Conservation (phyloP, 2,329 filamentous ascomycete species). For the Aspergillus aculeatus region DNA sequence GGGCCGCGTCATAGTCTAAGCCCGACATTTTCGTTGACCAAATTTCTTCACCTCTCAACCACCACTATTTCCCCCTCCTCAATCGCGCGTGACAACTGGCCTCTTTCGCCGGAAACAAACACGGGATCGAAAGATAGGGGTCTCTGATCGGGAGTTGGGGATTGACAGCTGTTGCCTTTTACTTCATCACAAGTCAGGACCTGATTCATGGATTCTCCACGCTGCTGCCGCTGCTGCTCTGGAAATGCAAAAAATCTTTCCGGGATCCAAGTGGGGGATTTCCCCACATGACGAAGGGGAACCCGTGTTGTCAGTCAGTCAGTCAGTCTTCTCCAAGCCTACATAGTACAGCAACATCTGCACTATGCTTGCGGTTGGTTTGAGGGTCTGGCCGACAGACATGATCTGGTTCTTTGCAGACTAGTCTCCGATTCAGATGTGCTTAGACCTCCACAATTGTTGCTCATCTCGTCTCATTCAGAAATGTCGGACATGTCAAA, state of each 20-base stretch:
- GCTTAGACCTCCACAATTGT: not conserved
- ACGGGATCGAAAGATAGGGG: not conserved
- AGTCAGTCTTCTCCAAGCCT: not conserved
- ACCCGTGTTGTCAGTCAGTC: not conserved
- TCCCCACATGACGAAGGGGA: not conserved
- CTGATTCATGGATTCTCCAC: not conserved
- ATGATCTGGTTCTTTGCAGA: not conserved
- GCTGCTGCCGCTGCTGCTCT: not conserved
- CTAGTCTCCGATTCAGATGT: not conserved
- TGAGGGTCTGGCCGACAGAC: not conserved
- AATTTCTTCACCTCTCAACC: not conserved
- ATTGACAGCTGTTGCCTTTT: not conserved
- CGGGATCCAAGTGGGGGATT: not conserved
- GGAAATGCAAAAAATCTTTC: not conserved
- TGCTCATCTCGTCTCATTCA: not conserved
- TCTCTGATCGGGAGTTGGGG: not conserved
- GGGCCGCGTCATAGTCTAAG: conserved; percentile 7
- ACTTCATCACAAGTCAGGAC: not conserved
- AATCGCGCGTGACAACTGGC: conserved; percentile 1
- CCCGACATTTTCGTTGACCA: not conserved
- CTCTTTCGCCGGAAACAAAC: not conserved
- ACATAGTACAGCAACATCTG: too few relatives aligned
- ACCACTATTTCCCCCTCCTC: not conserved
- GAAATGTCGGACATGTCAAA: not conserved
- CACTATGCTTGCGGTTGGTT: not conserved